These are phyloP conservation scores for Pholiota conissans DNA, from an alignment of 768 basidiomycete genomes.

Conservation along the genomic window DNA sequence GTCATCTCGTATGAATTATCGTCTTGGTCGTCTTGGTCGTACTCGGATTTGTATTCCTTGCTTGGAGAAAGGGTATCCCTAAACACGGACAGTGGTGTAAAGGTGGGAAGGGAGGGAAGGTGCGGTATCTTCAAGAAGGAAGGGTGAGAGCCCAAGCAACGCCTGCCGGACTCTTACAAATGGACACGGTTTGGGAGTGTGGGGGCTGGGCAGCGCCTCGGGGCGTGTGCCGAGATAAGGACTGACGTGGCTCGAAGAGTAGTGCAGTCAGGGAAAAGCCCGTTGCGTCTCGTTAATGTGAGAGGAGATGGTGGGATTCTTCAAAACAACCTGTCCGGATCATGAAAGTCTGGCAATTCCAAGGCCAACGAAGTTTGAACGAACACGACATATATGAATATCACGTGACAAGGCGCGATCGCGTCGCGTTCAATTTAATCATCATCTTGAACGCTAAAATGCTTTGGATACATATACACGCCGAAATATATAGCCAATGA, in stretches of 20 bases:
- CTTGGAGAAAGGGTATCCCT: background rate
- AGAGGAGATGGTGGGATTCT: no score
- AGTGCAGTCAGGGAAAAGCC: background rate
- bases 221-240: constrained; percentile 9
- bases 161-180: constrained; percentile 6
- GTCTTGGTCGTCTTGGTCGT: constrained; percentile 26
- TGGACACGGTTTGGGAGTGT: background rate
- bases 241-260: background rate
- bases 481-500: no score
- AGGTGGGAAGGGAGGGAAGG: background rate
- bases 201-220: background rate
- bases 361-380: no score
- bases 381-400: no score
- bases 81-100: background rate
- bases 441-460: no score
- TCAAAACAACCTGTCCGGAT: no score
- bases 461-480: no score
- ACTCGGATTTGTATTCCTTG: constrained; percentile 6
- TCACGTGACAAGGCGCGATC: background rate
- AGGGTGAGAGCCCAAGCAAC: constrained; percentile 7
- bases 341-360: no score
- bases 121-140: constrained; percentile 1
- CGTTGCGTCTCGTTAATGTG: no score
- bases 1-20: constrained; percentile 58
- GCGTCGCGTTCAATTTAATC: no score